Evolutionary conservation across 2,329 filamentous ascomycete genomes (phyloP).

Genomic region (Exophiala mesophila): DNA sequence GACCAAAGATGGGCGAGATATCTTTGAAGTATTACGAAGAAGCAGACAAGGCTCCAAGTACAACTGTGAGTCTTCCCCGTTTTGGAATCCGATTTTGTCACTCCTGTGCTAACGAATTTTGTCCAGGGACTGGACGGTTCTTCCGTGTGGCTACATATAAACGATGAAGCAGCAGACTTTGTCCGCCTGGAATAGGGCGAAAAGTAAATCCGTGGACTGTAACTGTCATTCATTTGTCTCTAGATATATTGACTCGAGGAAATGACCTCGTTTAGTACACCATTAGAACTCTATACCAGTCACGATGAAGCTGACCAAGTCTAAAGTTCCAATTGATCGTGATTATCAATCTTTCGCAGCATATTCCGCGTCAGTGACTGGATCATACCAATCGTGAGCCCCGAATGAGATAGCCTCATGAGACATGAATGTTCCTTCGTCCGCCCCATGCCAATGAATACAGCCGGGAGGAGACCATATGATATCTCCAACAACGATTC

Average conservation of each 20-base stretch:
- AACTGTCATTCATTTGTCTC: too few species aligned
- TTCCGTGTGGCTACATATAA: slow-evolving; percentile 6
- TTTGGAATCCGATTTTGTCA: not conserved
- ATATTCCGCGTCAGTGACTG: slow-evolving; percentile 36
- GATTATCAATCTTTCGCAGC: slow-evolving; percentile 1
- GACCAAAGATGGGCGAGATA: slow-evolving; percentile 6
- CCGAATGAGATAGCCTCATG: slow-evolving; percentile 37
- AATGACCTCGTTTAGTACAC: too few species aligned
- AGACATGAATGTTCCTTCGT: slow-evolving; percentile 37
- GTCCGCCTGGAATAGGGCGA: too few species aligned
- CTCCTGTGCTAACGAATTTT: not conserved
- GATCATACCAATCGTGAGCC: slow-evolving; percentile 35
- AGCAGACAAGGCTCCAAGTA: slow-evolving; percentile 6
- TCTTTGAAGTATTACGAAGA: slow-evolving; percentile 2
- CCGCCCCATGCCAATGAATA: slow-evolving; percentile 44
- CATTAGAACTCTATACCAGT: too few species aligned
- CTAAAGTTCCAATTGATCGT: not conserved
- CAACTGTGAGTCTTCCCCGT: slow-evolving; percentile 4
- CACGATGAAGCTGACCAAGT: too few species aligned
- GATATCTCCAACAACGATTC: slow-evolving; percentile 38
- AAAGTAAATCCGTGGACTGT: too few species aligned
- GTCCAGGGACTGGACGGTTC: slow-evolving; percentile 1
- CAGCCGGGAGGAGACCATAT: slow-evolving; percentile 38
- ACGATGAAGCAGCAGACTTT: not conserved
- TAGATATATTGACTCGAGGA: too few species aligned